Evolutionary conservation across 1,284 basidiomycete genomes (phyloP).

Genomic region (Rhodofomes roseus): DNA sequence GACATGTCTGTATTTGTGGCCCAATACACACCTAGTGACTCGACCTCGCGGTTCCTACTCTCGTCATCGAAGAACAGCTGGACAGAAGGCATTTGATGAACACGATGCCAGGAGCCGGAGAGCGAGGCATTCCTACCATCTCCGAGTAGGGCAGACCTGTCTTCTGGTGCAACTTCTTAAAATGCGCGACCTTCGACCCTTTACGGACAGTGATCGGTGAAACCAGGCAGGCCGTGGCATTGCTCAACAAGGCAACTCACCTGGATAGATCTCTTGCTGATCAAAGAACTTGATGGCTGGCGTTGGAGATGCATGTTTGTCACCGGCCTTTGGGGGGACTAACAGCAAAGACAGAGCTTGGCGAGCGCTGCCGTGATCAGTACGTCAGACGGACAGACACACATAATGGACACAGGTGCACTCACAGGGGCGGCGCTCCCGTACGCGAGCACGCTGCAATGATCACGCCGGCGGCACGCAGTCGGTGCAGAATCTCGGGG

Average conservation of each 20-base stretch:
- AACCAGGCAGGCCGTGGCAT: too few relatives aligned
- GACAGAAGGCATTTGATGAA: not conserved
- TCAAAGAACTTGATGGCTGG: conserved; percentile 72
- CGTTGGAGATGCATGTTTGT: conserved; percentile 35
- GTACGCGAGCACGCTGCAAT: conserved; percentile 81
- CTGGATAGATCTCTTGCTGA: conserved; percentile 82
- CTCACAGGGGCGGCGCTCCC: conserved; percentile 64
- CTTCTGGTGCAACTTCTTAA: conserved; percentile 69
- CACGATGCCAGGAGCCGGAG: not conserved
- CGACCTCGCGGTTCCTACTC: conserved; percentile 71
- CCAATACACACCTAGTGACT: conserved; percentile 53
- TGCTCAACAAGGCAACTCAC: conserved; percentile 27
- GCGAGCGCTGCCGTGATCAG: conserved; percentile 51
- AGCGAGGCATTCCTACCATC: conserved; percentile 62
- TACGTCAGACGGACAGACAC: not conserved
- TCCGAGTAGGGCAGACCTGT: conserved; percentile 82
- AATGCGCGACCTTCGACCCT: conserved; percentile 84
- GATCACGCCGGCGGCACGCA: conserved; percentile 50
- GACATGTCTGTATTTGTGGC: not conserved
- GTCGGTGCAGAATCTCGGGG: conserved; percentile 66
- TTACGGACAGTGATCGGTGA: not conserved
- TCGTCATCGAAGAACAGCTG: conserved; percentile 88
- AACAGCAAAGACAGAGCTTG: conserved; percentile 70
- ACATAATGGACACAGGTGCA: conserved; percentile 9
- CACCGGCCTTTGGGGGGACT: conserved; percentile 46